Evolutionary conservation across 2,329 filamentous ascomycete species (phyloP), one percentile per base, ranked within the genome.

Genomic region (Xylaria sp.): DNA sequence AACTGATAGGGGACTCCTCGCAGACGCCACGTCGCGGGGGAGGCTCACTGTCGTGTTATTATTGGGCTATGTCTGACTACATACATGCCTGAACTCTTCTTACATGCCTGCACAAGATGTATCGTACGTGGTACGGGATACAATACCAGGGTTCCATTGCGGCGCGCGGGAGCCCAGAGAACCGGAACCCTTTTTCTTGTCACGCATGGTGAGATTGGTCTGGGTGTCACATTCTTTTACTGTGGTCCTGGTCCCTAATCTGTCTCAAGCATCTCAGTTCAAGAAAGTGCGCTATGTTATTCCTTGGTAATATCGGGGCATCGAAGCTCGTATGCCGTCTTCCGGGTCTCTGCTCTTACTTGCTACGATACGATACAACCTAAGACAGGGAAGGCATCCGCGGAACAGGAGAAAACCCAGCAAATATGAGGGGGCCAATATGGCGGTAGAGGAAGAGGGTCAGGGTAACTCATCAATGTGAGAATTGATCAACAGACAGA

Each of bases 81-180:
- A 16, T 16, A 16, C 16, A 1, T 16, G 16, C 23, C 44, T 47
- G 19, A 47, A 30, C 23, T 47, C 44, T 19, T 11, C 44, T 47
- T 47, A 7, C 11, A 2, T 48, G 11, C 42, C n/a, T 46, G 42
- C n/a, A n/a, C n/a, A 6, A n/a, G n/a, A 16, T 46, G n/a, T 37
- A 37, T 37, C 35, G 5, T 37, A 13, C 16, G 16, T 42, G 13
- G 37, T 42, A 42, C 37, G 13, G 10, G n/a, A 46, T 46, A 16
- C 13, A 46, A 46, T 46, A 16, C 13, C 13, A n/a, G 42, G 11
- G 42, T 46, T 46, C 42, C 42, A 46, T 46, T 46, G 68, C 67
- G 67, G 67, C 67, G 62, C 64, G 67, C 65, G 64, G 66, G 65
- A 62, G 66, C 65, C 66, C 67, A 65, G 59, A 57, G 64, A 54